Conservation (phyloP, 208 protist species). For the Angomonas deanei region DNA sequence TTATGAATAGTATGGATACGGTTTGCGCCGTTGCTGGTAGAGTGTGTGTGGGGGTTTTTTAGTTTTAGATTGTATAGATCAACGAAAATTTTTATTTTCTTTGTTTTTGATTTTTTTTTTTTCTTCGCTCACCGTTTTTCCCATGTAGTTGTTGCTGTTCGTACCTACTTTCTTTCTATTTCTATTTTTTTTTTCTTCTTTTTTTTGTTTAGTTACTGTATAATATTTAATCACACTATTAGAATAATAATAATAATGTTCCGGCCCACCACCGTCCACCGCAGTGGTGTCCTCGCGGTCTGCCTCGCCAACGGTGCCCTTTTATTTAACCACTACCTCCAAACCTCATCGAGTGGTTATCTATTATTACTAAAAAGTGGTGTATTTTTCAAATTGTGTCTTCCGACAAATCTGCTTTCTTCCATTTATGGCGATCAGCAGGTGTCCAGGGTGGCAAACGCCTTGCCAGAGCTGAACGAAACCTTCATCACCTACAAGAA, state of each 20-base stretch:
- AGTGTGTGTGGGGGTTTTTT: too few species aligned
- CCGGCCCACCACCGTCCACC: constrained; percentile 17
- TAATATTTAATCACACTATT: too few species aligned
- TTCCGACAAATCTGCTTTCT: constrained; percentile 29
- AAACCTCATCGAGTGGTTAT: constrained; percentile 38
- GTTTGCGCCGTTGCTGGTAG: too few species aligned
- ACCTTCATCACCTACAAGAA: constrained; percentile 49
- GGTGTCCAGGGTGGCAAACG: constrained; percentile 47
- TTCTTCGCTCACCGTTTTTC: too few species aligned
- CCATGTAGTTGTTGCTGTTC: too few species aligned
- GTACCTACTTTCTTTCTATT: too few species aligned
- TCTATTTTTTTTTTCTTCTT: too few species aligned
- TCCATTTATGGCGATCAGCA: constrained; percentile 81
- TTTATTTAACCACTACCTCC: constrained; percentile 25
- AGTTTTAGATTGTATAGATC: too few species aligned
- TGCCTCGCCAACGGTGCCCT: constrained; percentile 46
- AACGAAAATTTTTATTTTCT: too few species aligned
- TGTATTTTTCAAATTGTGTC: constrained; percentile 37
- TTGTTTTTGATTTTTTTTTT: too few species aligned
- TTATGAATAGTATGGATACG: too few species aligned
- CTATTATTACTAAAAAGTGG: constrained; percentile 45
- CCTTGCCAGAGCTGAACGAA: constrained; percentile 67
- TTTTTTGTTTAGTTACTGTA: too few species aligned
- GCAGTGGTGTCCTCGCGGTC: constrained; percentile 54
- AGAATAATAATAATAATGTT: constrained; percentile 36